These are phyloP conservation scores for Phaffomyces thermotolerans DNA, from an alignment of 805 yeast genomes.

Conservation along the genomic window DNA sequence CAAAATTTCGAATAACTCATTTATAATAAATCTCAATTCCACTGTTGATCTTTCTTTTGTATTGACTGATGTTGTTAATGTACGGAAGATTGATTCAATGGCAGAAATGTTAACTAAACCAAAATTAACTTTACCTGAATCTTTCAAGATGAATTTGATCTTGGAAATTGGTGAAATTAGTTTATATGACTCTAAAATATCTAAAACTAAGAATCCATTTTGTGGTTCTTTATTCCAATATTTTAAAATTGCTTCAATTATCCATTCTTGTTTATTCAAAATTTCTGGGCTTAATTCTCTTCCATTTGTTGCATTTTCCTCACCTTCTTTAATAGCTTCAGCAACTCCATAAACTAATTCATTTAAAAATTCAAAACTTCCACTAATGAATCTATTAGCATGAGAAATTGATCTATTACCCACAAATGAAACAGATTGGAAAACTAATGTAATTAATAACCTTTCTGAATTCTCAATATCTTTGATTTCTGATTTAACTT, in stretches of 20 bases:
- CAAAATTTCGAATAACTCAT: constrained; percentile 19
- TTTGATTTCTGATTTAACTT: constrained; percentile 23
- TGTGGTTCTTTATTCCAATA: constrained; percentile 64
- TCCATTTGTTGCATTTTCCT: neutral
- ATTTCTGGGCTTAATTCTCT: constrained; percentile 4
- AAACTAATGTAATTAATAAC: constrained; percentile 51
- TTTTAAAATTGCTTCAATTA: constrained; percentile 49
- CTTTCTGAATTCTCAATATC: constrained; percentile 31
- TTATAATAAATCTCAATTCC: constrained; percentile 24
- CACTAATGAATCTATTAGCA: constrained; percentile 48
- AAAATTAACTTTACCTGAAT: constrained; percentile 24
- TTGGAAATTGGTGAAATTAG: constrained; percentile 36
- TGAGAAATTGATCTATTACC: constrained; percentile 87
- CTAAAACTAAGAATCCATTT: constrained; percentile 54
- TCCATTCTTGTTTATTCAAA: constrained; percentile 31
- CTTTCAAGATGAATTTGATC: constrained; percentile 36
- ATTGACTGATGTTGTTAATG: constrained; percentile 23
- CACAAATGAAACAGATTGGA: constrained; percentile 68
- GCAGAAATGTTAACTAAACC: constrained; percentile 40
- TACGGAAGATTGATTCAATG: constrained; percentile 35
- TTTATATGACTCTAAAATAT: constrained; percentile 40
- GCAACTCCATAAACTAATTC: constrained; percentile 16
- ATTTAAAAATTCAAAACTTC: constrained; percentile 31
- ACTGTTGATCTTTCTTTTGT: constrained; percentile 18
- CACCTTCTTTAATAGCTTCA: neutral